Percentiles rank a stretch among this genome's conserved stretches.
These are phyloP conservation scores for Fusarium sp. DNA, from an alignment of 2,329 filamentous ascomycete genomes.

Conservation along the genomic window DNA sequence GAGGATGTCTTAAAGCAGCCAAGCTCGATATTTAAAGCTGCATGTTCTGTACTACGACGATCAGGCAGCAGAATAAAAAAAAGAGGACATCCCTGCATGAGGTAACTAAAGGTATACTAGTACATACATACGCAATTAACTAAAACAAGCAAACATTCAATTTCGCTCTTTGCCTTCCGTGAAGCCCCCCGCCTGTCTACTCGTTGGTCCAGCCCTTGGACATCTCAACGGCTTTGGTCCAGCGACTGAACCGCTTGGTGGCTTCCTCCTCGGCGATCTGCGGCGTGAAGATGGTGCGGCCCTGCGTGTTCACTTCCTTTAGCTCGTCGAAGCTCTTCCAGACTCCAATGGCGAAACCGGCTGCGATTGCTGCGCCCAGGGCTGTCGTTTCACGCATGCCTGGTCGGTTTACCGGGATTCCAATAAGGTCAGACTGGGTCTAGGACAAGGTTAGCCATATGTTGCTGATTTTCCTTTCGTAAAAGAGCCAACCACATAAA, in stretches of 20 bases:
- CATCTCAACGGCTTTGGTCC: conserved; percentile 84
- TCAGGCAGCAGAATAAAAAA: conserved; percentile 33
- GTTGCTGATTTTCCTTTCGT: not conserved
- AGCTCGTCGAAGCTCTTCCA: conserved; percentile 82
- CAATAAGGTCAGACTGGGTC: conserved; percentile 84
- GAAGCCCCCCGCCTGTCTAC: conserved; percentile 23
- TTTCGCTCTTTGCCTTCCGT: conserved; percentile 4
- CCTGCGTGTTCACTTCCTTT: conserved; percentile 77
- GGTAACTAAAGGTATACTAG: conserved; percentile 9
- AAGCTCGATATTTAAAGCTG: not conserved
- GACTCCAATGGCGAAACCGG: conserved; percentile 79
- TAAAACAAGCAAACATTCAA: conserved; percentile 9
- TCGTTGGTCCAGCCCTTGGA: conserved; percentile 74
- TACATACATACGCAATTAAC: conserved; percentile 16
- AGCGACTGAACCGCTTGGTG: conserved; percentile 73
- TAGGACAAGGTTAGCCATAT: conserved; percentile 41
- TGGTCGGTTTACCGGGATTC: conserved; percentile 82
- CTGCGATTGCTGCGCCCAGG: conserved; percentile 83
- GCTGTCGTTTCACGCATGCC: conserved; percentile 88
- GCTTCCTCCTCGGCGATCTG: conserved; percentile 71
- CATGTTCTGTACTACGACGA: not conserved
- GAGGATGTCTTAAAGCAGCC: conserved; percentile 16
- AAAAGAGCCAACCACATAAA: not conserved
- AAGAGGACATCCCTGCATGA: conserved; percentile 13
- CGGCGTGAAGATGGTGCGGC: conserved; percentile 76